Percentiles rank a stretch among this genome's conserved stretches.
These are phyloP conservation scores for Waltergamsia citrina DNA, from an alignment of 2,329 filamentous ascomycete genomes.

Conservation along the genomic window DNA sequence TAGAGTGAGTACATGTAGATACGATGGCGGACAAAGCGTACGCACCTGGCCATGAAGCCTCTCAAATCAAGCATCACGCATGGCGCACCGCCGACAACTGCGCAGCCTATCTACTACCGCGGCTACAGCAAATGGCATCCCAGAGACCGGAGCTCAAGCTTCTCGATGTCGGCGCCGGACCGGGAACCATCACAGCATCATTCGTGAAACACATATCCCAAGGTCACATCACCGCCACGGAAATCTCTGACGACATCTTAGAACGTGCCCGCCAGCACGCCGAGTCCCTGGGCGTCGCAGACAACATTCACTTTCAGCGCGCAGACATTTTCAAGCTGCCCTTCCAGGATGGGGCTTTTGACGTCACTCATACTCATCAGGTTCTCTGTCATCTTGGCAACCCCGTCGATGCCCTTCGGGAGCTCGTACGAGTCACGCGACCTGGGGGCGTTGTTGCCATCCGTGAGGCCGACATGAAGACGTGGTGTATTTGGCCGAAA, in stretches of 20 bases:
- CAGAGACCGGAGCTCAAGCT: constrained; percentile 23
- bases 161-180: constrained; percentile 38
- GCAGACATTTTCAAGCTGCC: constrained; percentile 22
- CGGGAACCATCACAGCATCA: constrained; percentile 36
- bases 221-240: constrained; percentile 23
- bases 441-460: constrained; percentile 31
- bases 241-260: constrained; percentile 20
- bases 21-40: constrained; percentile 11
- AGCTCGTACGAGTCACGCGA: constrained; percentile 32
- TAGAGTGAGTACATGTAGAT: too few species aligned
- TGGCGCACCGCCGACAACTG: constrained; percentile 32
- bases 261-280: constrained; percentile 14
- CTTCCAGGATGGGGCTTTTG: constrained; percentile 27
- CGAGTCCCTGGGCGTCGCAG: constrained; percentile 9
- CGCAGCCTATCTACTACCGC: constrained; percentile 30
- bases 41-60: constrained; percentile 13
- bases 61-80: constrained; percentile 19
- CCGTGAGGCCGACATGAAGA: constrained; percentile 17
- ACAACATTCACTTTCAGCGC: constrained; percentile 15
- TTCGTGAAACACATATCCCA: constrained; percentile 27
- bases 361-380: constrained; percentile 32
- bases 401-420: constrained; percentile 21
- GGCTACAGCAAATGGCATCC: constrained; percentile 16
- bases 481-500: constrained; percentile 19
- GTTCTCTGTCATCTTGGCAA: constrained; percentile 29